A percentile compares a stretch with the other conserved stretches of the same genome.
These are phyloP conservation scores for Colletotrichum coccodes DNA, from an alignment of 2,329 filamentous ascomycete genomes.

Conservation along the genomic window DNA sequence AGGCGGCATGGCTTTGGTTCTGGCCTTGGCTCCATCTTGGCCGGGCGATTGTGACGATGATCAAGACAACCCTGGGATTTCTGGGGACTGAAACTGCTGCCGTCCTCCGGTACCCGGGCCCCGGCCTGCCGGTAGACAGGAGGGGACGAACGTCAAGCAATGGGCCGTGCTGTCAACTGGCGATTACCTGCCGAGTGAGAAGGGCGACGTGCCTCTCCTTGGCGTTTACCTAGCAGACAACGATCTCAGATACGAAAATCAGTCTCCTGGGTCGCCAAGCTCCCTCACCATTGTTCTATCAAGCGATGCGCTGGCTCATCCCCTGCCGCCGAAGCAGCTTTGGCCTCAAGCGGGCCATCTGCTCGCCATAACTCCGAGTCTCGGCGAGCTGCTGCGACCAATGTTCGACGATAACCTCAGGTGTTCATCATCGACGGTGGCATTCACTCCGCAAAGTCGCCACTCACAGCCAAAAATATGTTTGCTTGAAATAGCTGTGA, in stretches of 20 bases:
- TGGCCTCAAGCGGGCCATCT: neutral
- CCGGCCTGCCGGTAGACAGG: conserved; percentile 2
- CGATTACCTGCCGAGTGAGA: conserved; percentile 16
- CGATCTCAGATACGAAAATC: neutral
- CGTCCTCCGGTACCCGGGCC: conserved; percentile 10
- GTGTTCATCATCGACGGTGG: neutral
- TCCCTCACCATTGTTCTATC: neutral
- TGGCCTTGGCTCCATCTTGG: conserved; percentile 23
- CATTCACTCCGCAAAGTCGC: neutral
- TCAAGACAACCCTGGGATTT: neutral
- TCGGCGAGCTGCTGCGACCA: neutral
- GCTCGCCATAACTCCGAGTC: neutral
- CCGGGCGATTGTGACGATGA: conserved; percentile 19
- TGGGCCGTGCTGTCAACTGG: conserved; percentile 21
- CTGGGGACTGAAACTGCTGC: conserved; percentile 12
- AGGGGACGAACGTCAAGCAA: conserved; percentile 15
- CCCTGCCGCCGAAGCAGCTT: neutral
- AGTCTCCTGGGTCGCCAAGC: conserved; percentile 4
- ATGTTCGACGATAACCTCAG: neutral
- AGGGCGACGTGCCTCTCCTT: neutral
- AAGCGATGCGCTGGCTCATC: neutral
- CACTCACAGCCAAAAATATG: neutral
- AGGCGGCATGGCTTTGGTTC: conserved; percentile 13
- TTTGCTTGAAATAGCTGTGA: neutral
- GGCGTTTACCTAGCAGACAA: conserved; percentile 6